These are phyloP conservation scores for Pterocarpus macrocarpus DNA, from an alignment of 306 rosid species.

Conservation along the genomic window DNA sequence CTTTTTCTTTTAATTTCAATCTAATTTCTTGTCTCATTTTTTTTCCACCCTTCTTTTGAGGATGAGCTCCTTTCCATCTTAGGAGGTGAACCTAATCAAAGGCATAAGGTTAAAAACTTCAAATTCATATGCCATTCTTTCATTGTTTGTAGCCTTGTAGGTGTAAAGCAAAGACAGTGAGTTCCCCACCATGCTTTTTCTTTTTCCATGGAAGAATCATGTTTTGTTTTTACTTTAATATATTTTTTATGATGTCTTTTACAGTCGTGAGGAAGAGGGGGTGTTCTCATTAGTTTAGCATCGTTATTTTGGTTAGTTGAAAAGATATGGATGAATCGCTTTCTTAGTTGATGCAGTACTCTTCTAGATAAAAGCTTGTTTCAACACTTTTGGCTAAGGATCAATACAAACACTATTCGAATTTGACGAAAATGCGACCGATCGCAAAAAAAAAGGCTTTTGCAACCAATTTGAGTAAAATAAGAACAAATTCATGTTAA, in stretches of 20 bases:
- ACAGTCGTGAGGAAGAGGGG: slow-evolving; percentile 15
- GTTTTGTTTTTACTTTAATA: neutral
- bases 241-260: neutral
- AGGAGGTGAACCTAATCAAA: slow-evolving; percentile 37
- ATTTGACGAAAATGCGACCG: too few species aligned
- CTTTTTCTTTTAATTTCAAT: slow-evolving; percentile 25
- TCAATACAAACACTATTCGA: too few species aligned
- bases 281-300: slow-evolving; percentile 29
- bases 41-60: neutral
- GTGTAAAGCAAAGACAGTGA: slow-evolving; percentile 48
- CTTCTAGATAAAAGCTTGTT: slow-evolving; percentile 37
- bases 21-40: neutral
- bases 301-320: slow-evolving; percentile 34
- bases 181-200: slow-evolving; percentile 42
- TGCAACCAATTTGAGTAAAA: too few species aligned
- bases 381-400: slow-evolving; percentile 35
- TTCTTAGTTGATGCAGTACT: slow-evolving; percentile 35
- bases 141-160: slow-evolving; percentile 6
- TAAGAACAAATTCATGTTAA: too few species aligned
- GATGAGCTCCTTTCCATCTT: slow-evolving; percentile 26
- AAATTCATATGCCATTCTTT: slow-evolving; percentile 15
- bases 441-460: too few species aligned
- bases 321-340: neutral
- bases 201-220: slow-evolving; percentile 29
- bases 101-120: neutral